These are phyloP conservation scores for Linnemannia elongata DNA, from an alignment of 192 early-diverging fungal species.

Conservation along the genomic window DNA sequence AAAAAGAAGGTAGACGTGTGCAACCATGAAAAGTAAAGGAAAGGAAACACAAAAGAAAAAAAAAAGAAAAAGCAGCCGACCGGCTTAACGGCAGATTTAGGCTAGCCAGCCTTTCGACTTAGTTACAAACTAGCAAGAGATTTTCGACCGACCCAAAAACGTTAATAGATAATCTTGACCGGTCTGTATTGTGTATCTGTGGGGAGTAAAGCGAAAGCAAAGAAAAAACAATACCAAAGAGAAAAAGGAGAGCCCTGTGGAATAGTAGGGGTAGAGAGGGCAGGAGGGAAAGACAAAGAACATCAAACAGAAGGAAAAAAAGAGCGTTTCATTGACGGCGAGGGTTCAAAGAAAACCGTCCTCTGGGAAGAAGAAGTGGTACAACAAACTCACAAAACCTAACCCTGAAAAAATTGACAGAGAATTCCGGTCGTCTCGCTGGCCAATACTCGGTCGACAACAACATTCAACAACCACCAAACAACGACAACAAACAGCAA, in stretches of 20 bases:
- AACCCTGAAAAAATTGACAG: not conserved
- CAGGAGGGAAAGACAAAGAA: not conserved
- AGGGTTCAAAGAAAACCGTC: not conserved
- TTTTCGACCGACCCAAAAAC: constrained; percentile 1
- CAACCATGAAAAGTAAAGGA: not conserved
- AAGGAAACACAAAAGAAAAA: not conserved
- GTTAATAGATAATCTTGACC: not conserved
- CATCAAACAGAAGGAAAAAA: not conserved
- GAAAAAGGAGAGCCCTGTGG: not conserved
- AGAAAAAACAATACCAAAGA: not conserved
- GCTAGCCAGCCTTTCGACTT: not conserved
- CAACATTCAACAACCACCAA: not conserved
- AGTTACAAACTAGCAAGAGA: not conserved
- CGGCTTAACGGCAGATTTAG: constrained; percentile 2
- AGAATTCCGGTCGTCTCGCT: not conserved
- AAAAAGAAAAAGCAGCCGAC: not conserved
- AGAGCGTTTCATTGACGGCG: not conserved
- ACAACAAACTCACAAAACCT: not conserved
- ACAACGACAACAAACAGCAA: not conserved
- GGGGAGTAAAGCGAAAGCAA: not conserved
- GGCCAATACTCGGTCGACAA: not conserved
- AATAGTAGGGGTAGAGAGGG: not conserved
- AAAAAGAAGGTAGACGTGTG: not conserved
- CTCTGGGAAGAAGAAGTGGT: not conserved
- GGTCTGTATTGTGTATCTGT: not conserved